Percentiles rank a stretch among this genome's conserved stretches.
Evolutionary conservation across 176 grass and related monocot genomes (phyloP).

Genomic region (Bromus sterilis): DNA sequence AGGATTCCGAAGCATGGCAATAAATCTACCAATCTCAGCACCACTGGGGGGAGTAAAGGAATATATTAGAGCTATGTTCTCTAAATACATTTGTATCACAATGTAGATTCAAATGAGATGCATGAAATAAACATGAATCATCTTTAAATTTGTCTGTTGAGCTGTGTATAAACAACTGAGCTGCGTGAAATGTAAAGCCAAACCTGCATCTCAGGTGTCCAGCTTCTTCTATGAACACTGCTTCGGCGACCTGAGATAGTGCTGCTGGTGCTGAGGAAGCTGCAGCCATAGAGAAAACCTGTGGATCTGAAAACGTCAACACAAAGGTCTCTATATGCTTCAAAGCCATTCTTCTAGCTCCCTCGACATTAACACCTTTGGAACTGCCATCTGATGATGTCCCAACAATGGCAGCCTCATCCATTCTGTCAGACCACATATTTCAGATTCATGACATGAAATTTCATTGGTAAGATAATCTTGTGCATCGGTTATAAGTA

Average conservation of each 20-base stretch:
- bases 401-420: slow-evolving; percentile 72
- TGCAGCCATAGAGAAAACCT: slow-evolving; percentile 60
- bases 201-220: slow-evolving; percentile 99
- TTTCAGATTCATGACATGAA: slow-evolving; percentile 9
- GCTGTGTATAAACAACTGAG: slow-evolving; percentile 1
- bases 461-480: slow-evolving; percentile 12
- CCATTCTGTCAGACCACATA: slow-evolving; percentile 67
- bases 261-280: slow-evolving; percentile 65
- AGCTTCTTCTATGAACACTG: slow-evolving; percentile 91
- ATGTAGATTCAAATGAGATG: slow-evolving; percentile 10
- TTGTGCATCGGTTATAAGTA: slow-evolving; percentile 4
- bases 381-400: slow-evolving; percentile 67
- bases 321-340: slow-evolving; percentile 96
- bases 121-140: background rate
- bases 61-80: slow-evolving; percentile 20
- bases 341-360: slow-evolving; percentile 94
- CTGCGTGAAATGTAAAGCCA: slow-evolving; percentile 13
- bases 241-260: slow-evolving; percentile 70
- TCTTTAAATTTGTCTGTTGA: background rate
- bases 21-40: slow-evolving; percentile 92
- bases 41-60: slow-evolving; percentile 45
- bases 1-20: slow-evolving; percentile 88
- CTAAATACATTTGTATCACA: background rate
- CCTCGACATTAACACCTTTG: slow-evolving; percentile 76
- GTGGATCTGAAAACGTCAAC: slow-evolving; percentile 81